These are phyloP conservation scores for Bocquillonia castaneifolia DNA, from an alignment of 441 rosid species.

Conservation along the genomic window DNA sequence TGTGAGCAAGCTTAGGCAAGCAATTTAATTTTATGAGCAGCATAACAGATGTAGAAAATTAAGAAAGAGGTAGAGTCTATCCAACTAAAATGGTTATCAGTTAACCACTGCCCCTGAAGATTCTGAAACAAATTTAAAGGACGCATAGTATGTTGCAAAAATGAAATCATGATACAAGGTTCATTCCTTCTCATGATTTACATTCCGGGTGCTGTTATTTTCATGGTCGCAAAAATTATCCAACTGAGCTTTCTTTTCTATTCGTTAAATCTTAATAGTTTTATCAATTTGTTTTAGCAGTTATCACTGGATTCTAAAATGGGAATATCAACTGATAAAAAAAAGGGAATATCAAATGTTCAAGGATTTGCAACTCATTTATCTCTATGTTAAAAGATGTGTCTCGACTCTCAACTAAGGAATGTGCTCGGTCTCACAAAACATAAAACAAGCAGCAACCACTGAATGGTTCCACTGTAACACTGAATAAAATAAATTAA, in stretches of 20 bases:
- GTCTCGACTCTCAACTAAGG: too few species aligned
- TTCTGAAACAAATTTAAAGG: not conserved
- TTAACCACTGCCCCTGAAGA: not conserved
- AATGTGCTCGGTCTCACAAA: not conserved
- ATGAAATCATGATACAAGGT: not conserved
- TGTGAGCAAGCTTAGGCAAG: too few species aligned
- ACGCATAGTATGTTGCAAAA: not conserved
- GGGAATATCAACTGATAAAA: too few species aligned
- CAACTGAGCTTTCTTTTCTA: not conserved
- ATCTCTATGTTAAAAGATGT: not conserved
- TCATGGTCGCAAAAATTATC: too few species aligned
- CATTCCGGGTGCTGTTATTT: too few species aligned
- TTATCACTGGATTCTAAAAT: slow-evolving; percentile 2
- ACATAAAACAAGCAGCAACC: not conserved
- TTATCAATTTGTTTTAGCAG: not conserved
- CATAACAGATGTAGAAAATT: too few species aligned
- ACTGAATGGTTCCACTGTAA: not conserved
- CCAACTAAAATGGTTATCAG: not conserved
- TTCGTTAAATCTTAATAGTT: not conserved
- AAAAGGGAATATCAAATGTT: not conserved
- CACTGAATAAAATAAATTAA: too few species aligned
- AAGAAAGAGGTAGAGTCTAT: too few species aligned
- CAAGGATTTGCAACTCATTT: not conserved
- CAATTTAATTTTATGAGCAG: too few species aligned
- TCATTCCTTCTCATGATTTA: not conserved